A percentile compares a stretch with the other conserved stretches of the same genome.
phyloP scores from a whole-genome alignment of 23 red algal genomes.

The Cyanidiococcus yangmingshanensis region DNA sequence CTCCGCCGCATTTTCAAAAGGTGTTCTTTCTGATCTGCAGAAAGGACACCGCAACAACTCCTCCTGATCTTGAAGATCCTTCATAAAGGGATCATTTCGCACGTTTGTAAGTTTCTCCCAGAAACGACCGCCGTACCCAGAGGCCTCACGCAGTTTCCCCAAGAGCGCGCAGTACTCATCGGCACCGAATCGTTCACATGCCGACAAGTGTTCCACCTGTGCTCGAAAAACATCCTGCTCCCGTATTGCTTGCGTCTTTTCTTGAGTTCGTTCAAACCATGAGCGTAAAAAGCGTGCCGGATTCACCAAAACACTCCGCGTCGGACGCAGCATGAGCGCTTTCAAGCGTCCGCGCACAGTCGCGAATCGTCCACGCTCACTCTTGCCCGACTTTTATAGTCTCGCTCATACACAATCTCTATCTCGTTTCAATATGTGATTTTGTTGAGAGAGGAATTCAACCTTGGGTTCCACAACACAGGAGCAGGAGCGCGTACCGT shows the following conservation, averaged over 20 bases:
- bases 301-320: neutral
- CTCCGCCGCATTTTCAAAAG: neutral
- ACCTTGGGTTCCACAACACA: no score
- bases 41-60: constrained; percentile 33
- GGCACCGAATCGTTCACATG: constrained; percentile 5
- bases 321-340: constrained; percentile 10
- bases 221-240: neutral
- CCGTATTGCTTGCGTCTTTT: neutral
- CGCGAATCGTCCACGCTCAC: no score
- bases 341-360: no score
- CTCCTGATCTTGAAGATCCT: constrained; percentile 44
- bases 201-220: constrained; percentile 16
- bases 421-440: no score
- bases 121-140: constrained; percentile 29
- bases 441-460: no score
- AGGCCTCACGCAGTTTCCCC: constrained; percentile 35
- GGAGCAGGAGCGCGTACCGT: no score
- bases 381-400: no score
- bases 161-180: constrained; percentile 36
- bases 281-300: neutral
- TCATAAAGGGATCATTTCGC: constrained; percentile 35
- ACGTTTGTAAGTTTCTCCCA: constrained; percentile 50
- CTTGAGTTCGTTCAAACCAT: neutral
- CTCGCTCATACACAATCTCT: no score
- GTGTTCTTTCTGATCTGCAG: constrained; percentile 15